A percentile compares a stretch with the other conserved stretches of the same genome.
Evolutionary conservation across 2,329 filamentous ascomycete species (phyloP).

Genomic region (Venturia nashicola): DNA sequence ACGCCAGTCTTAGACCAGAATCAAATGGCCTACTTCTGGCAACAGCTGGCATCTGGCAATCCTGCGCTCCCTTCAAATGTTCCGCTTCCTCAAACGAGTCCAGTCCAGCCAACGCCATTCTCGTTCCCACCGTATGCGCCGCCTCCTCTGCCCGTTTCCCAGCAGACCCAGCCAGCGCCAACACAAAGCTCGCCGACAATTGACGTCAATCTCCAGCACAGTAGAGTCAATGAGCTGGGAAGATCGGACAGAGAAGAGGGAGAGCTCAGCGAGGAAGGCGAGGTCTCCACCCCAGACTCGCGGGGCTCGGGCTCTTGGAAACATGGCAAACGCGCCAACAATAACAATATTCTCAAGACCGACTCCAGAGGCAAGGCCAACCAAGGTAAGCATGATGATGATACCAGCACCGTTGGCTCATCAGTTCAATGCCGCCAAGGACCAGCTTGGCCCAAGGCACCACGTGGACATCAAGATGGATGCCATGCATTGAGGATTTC

Average conservation of each 20-base stretch:
- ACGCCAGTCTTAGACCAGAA: constrained; percentile 6
- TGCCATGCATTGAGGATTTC: background rate
- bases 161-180: background rate
- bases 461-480: background rate
- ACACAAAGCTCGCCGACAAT: background rate
- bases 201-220: constrained; percentile 12
- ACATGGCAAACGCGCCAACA: background rate
- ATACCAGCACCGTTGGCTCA: background rate
- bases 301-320: background rate
- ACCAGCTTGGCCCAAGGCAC: background rate
- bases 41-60: constrained; percentile 1
- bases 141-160: background rate
- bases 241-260: constrained; percentile 54
- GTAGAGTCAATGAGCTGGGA: constrained; percentile 20
- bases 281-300: constrained; percentile 24
- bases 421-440: background rate
- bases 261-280: constrained; percentile 63
- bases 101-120: background rate
- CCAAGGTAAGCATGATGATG: background rate
- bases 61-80: background rate
- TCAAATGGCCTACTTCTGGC: constrained; percentile 7
- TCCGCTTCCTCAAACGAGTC: background rate
- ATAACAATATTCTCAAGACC: background rate
- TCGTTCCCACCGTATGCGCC: background rate
- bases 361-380: background rate